Evolutionary conservation across 306 rosid genomes (phyloP).

Genomic region (Citrullus mucosospermus): DNA sequence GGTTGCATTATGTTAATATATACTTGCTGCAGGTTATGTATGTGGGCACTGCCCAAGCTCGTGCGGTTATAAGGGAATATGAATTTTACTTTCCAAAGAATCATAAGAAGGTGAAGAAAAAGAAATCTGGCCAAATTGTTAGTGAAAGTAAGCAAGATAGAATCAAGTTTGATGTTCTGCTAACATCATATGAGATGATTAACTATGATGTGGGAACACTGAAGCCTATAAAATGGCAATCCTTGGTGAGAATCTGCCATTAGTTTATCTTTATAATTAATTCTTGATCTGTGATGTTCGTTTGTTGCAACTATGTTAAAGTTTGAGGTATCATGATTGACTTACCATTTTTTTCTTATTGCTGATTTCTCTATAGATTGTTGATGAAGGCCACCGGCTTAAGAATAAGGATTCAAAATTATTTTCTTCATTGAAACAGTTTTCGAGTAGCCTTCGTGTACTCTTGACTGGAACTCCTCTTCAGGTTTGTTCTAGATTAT

Average conservation of each 20-base stretch:
- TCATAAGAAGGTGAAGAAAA: conserved; percentile 81
- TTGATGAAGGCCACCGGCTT: conserved; percentile 98
- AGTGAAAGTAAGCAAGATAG: conserved; percentile 90
- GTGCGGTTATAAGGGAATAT: conserved; percentile 69
- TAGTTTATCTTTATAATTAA: too few species aligned
- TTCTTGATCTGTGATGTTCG: not conserved
- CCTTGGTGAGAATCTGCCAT: conserved; percentile 44
- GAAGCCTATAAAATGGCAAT: conserved; percentile 87
- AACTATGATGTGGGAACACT: conserved; percentile 62
- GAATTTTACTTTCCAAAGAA: conserved; percentile 85
- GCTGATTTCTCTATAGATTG: conserved; percentile 43
- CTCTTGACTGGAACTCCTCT: conserved; percentile 99
- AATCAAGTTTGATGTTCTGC: conserved; percentile 91
- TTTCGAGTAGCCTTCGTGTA: conserved; percentile 59
- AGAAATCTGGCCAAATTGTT: conserved; percentile 55
- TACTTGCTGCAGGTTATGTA: conserved; percentile 70
- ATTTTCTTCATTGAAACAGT: conserved; percentile 88
- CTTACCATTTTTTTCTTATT: conserved; percentile 11
- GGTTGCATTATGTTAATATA: conserved; percentile 21
- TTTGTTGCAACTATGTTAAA: not conserved
- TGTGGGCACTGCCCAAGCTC: conserved; percentile 90
- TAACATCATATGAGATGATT: conserved; percentile 97
- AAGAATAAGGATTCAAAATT: conserved; percentile 96
- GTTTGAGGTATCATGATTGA: not conserved
- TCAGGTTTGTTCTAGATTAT: conserved; percentile 51